phyloP scores from a whole-genome alignment of 768 basidiomycete species.

The Cubamyces lactineus region DNA sequence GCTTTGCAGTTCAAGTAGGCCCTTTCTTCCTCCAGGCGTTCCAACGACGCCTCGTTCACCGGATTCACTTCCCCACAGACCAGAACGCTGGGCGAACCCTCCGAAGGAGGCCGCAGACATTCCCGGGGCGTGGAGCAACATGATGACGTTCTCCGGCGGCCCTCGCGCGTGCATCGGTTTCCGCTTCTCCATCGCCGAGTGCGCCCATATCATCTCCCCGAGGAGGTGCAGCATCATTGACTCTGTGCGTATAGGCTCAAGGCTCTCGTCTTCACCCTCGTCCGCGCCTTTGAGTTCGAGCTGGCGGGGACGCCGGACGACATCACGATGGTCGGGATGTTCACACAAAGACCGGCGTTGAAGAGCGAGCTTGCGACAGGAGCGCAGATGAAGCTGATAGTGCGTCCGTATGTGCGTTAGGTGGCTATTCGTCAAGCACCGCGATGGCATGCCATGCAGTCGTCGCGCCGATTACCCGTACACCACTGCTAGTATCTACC shows the following conservation, averaged over 20 bases:
- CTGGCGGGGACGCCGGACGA: conserved; percentile 29
- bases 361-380: conserved; percentile 20
- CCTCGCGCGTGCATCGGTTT: conserved; percentile 68
- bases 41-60: too few species aligned
- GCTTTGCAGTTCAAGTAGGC: conserved; percentile 59
- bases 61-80: conserved; percentile 39
- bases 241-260: conserved; percentile 28
- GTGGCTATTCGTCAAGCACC: too few species aligned
- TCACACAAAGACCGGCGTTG: conserved; percentile 31
- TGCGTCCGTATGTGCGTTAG: conserved; percentile 15
- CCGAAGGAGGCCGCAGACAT: conserved; percentile 49
- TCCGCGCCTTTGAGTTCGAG: conserved; percentile 36
- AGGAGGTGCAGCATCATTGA: neutral
- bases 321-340: conserved; percentile 21
- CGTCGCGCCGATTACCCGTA: too few species aligned
- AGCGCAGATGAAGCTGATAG: conserved; percentile 29
- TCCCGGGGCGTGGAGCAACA: conserved; percentile 63
- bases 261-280: conserved; percentile 35
- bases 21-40: too few species aligned
- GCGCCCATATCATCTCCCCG: conserved; percentile 26
- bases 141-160: conserved; percentile 65
- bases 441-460: too few species aligned
- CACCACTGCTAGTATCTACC: too few species aligned
- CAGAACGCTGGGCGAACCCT: conserved; percentile 59
- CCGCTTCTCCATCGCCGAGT: conserved; percentile 65